phyloP scores from a whole-genome alignment of 768 basidiomycete genomes.

The Podaxis sp. region DNA sequence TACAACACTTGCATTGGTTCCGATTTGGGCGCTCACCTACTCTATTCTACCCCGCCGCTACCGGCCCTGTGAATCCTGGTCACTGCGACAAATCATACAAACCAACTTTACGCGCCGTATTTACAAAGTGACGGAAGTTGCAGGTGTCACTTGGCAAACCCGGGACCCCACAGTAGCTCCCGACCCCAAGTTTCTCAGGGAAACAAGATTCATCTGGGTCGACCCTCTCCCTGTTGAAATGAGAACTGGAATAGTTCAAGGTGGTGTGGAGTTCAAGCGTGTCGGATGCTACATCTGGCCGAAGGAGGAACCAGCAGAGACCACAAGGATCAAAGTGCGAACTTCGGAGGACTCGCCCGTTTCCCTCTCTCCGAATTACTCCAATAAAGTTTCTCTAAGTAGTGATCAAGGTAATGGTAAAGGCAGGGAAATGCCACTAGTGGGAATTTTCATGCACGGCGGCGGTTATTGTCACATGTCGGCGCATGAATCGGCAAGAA shows the following conservation, averaged over 20 bases:
- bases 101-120: conserved; percentile 53
- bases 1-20: conserved; percentile 47
- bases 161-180: conserved; percentile 38
- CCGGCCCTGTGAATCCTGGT: conserved; percentile 51
- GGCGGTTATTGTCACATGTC: conserved; percentile 60
- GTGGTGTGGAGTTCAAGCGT: conserved; percentile 35
- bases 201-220: conserved; percentile 50
- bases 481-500: conserved; percentile 45
- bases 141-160: conserved; percentile 55
- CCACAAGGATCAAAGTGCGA: conserved; percentile 7
- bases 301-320: conserved; percentile 21
- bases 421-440: conserved; percentile 28
- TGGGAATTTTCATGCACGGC: conserved; percentile 53
- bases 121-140: conserved; percentile 52
- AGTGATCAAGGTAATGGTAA: not conserved
- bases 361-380: not conserved
- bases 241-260: conserved; percentile 41
- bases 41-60: conserved; percentile 37
- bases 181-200: conserved; percentile 28
- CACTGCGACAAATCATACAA: conserved; percentile 44
- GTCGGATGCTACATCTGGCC: conserved; percentile 53
- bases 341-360: not conserved
- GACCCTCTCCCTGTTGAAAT: conserved; percentile 37
- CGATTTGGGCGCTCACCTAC: conserved; percentile 44
- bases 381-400: conserved; percentile 16